Base-by-base conservation (phyloP, 805 yeast genomes). In the Candida quercuum region DNA sequence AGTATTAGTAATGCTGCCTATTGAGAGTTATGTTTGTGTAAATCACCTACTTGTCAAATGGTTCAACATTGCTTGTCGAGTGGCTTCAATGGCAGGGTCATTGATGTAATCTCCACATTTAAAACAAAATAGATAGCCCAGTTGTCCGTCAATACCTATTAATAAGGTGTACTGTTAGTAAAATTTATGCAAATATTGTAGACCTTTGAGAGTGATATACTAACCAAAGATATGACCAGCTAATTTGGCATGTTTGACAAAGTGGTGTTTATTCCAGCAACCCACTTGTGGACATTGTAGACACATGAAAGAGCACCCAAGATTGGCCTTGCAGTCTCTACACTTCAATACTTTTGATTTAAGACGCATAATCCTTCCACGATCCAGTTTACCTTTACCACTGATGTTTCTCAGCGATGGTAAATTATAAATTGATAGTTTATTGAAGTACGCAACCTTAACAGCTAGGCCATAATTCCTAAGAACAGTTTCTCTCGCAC, bases 231-330 rank as follows among this genome's bases (percentile, higher is more conserved):
- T 56, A 59, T 79, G 86, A 17, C 74, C 73, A 3, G 60, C 54
- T 13, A 52, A 46, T 44, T 66, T 64, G 14, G 76, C 71, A 55
- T 77, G 83, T 7, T 43, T 45, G 20, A 59, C 51, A 30, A 74
- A 72, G 52, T 75, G 81, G 5, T 61, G 51, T 28, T 63, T 56
- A 33, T 67, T 64, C 64, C 74, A 69, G 54, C 94, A 85, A 2
- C 91, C 91, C 38, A 81, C 76, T 52, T 76, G 78, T 1, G 88
- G 82, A 54, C 94, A 85, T 52, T 83, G 89, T 28, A 85, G 57
- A 56, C 95, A 85, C 69, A 83, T 73, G 49, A 70, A 79, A 18
- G 61, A 52, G n/a, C 41, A 51, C 5, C 52, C 57, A 4, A 68
- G 56, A 32, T 53, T 53, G 19, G 63, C 48, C 9, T 59, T 51